Evolutionary conservation across 768 basidiomycete genomes (phyloP).

Genomic region (Trametes maxima): DNA sequence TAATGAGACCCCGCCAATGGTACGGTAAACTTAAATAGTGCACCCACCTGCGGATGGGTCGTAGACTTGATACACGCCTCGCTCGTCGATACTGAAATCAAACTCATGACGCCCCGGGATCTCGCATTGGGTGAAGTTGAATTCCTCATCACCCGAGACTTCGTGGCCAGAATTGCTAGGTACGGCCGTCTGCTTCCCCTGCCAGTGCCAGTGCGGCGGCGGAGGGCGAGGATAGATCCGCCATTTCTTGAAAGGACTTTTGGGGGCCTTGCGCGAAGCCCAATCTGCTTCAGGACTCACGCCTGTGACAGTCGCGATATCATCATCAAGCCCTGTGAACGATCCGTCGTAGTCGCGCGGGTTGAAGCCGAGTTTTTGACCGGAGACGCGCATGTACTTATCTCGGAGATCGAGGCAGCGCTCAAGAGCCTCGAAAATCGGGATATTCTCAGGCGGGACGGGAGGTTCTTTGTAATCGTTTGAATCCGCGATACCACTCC

Average conservation of each 20-base stretch:
- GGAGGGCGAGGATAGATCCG: constrained; percentile 91
- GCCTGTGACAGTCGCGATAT: constrained; percentile 63
- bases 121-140: constrained; percentile 68
- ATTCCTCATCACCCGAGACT: constrained; percentile 48
- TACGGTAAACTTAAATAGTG: too few species aligned
- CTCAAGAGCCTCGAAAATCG: constrained; percentile 71
- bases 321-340: constrained; percentile 70
- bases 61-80: constrained; percentile 91
- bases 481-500: background rate
- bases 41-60: constrained; percentile 6
- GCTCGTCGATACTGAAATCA: constrained; percentile 76
- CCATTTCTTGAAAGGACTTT: constrained; percentile 63
- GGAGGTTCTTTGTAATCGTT: constrained; percentile 26
- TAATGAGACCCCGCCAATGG: background rate
- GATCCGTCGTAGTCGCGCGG: constrained; percentile 86
- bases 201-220: constrained; percentile 96
- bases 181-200: constrained; percentile 39
- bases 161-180: constrained; percentile 22
- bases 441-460: constrained; percentile 27
- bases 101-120: constrained; percentile 71
- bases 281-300: constrained; percentile 62
- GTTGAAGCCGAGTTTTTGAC: constrained; percentile 93
- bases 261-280: constrained; percentile 27
- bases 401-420: constrained; percentile 90
- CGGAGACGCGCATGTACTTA: constrained; percentile 89